Percentiles rank a stretch among this genome's conserved stretches.
Conservation (phyloP, 2,329 filamentous ascomycete genomes). For the Alternaria longipes region DNA sequence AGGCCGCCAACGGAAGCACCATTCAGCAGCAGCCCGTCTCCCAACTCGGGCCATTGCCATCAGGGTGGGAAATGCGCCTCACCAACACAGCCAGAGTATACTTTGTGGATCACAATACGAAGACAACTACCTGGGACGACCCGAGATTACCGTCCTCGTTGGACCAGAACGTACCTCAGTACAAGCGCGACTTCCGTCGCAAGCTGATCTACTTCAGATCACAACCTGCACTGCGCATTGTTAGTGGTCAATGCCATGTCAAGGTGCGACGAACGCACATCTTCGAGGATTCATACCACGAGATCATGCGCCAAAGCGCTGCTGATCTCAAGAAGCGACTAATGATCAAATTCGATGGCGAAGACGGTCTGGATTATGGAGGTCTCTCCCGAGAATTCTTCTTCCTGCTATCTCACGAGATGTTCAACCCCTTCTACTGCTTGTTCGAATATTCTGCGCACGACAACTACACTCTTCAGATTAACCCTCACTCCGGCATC, state of each 20-base stretch:
- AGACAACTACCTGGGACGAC: slow-evolving; percentile 99
- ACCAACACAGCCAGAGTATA: slow-evolving; percentile 98
- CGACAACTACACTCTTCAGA: slow-evolving; percentile 99
- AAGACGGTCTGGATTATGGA: slow-evolving; percentile 97
- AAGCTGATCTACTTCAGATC: slow-evolving; percentile 99
- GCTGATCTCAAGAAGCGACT: slow-evolving; percentile 96
- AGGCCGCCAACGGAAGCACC: slow-evolving; percentile 75
- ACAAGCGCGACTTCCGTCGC: slow-evolving; percentile 97
- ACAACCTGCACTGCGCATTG: slow-evolving; percentile 92
- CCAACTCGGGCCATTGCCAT: slow-evolving; percentile 91
- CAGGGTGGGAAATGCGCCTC: slow-evolving; percentile 99
- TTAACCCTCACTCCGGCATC: slow-evolving; percentile 98
- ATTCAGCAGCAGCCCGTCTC: slow-evolving; percentile 98
- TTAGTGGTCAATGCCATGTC: slow-evolving; percentile 96
- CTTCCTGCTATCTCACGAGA: slow-evolving; percentile 98
- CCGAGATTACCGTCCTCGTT: slow-evolving; percentile 92
- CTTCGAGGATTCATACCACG: slow-evolving; percentile 98
- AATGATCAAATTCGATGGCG: slow-evolving; percentile 99
- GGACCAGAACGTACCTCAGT: slow-evolving; percentile 98
- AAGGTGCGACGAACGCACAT: slow-evolving; percentile 97
- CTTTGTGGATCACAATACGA: slow-evolving; percentile 99
- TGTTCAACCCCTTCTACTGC: slow-evolving; percentile 99
- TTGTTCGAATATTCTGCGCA: slow-evolving; percentile 99
- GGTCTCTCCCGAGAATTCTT: slow-evolving; percentile 98
- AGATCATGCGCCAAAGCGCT: slow-evolving; percentile 96